A percentile compares a stretch with the other conserved stretches of the same genome.
phyloP scores from a whole-genome alignment of 805 yeast species.

The Ogataea chonburiensis region DNA sequence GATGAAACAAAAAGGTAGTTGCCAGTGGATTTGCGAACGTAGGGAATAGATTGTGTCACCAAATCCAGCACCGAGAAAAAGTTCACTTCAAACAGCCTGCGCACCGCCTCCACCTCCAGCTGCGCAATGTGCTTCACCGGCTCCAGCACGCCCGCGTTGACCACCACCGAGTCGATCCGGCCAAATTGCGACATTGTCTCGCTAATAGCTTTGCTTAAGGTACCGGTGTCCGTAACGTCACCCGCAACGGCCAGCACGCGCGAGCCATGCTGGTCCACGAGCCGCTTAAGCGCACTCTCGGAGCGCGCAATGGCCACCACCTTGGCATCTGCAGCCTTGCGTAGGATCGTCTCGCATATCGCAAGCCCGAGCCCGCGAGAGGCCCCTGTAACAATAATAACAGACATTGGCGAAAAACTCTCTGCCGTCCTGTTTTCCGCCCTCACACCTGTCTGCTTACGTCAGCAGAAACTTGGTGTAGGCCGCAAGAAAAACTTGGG shows the following conservation, averaged over 20 bases:
- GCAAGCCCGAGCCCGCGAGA: slow-evolving; percentile 84
- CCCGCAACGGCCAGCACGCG: slow-evolving; percentile 54
- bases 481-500: slow-evolving; percentile 8
- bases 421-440: background rate
- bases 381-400: slow-evolving; percentile 57
- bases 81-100: slow-evolving; percentile 66
- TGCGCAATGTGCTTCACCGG: slow-evolving; percentile 63
- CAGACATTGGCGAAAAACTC: slow-evolving; percentile 15
- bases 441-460: no score
- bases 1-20: slow-evolving; percentile 78
- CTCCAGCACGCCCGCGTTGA: slow-evolving; percentile 81
- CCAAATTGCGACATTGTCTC: slow-evolving; percentile 52
- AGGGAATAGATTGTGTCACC: slow-evolving; percentile 54
- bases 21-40: slow-evolving; percentile 56
- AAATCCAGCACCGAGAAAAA: slow-evolving; percentile 71
- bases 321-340: slow-evolving; percentile 34
- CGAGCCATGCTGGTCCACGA: slow-evolving; percentile 42
- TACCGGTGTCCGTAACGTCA: slow-evolving; percentile 51
- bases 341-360: slow-evolving; percentile 53
- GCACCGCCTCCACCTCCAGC: slow-evolving; percentile 60
- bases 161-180: slow-evolving; percentile 58
- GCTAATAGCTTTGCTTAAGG: slow-evolving; percentile 40
- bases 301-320: slow-evolving; percentile 77
- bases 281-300: slow-evolving; percentile 38
- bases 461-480: no score